Evolutionary conservation across 306 rosid species (phyloP).

Genomic region (Vigna angularis): DNA sequence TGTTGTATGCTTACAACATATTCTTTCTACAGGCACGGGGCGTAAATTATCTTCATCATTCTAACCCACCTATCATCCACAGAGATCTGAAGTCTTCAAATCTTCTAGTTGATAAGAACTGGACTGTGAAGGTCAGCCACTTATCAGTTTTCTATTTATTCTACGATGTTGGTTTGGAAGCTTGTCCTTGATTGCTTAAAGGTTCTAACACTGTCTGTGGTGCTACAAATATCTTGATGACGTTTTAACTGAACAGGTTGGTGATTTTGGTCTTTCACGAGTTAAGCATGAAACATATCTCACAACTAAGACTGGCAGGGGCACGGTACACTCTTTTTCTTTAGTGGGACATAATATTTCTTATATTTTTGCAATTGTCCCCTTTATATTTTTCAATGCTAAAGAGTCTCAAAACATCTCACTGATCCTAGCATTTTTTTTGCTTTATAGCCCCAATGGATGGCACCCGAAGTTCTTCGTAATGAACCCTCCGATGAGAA

Average conservation of each 20-base stretch:
- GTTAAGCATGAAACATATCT: conserved; percentile 92
- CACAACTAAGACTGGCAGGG: conserved; percentile 94
- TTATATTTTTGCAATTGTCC: conserved; percentile 36
- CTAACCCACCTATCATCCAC: conserved; percentile 92
- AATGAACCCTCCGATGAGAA: conserved; percentile 97
- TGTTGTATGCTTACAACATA: conserved; percentile 36
- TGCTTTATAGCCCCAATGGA: conserved; percentile 93
- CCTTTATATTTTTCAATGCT: not conserved
- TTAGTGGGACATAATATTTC: not conserved
- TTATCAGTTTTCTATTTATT: conserved; percentile 27
- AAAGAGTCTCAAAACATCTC: conserved; percentile 23
- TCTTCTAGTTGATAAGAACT: conserved; percentile 91
- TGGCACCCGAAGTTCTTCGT: conserved; percentile 99
- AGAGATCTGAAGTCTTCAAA: conserved; percentile 97
- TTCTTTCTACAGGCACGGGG: conserved; percentile 80
- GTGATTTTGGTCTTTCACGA: conserved; percentile 98
- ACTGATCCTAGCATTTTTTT: conserved; percentile 44
- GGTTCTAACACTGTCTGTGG: conserved; percentile 21
- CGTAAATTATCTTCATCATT: conserved; percentile 95
- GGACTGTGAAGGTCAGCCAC: conserved; percentile 91
- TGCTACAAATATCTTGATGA: conserved; percentile 37
- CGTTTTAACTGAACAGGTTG: conserved; percentile 68
- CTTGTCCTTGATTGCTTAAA: conserved; percentile 19
- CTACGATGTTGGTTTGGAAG: conserved; percentile 27
- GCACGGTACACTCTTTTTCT: conserved; percentile 68